Base-by-base conservation (phyloP, 2,329 filamentous ascomycete species). In the Fusarium guadeloupense region DNA sequence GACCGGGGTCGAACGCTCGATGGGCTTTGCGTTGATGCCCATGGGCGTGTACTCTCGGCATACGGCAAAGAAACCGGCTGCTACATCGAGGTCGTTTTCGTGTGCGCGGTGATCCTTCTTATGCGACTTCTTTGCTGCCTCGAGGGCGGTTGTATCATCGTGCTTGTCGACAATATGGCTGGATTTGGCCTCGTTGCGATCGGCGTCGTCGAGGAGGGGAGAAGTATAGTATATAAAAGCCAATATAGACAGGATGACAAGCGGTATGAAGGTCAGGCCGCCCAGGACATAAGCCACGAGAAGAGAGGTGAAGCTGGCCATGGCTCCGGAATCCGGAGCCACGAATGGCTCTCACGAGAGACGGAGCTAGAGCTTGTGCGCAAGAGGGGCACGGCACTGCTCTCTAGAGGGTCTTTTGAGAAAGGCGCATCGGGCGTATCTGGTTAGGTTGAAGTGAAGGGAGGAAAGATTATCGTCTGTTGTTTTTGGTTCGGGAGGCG, bases 31-130 rank as follows among this genome's bases (percentile, higher is more conserved):
- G 79, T 96, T 96, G 75, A 96, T 89, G 35, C 93, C 93, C 72
- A 93, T 92, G 35, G 93, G 92, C 1, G 92, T 91, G 77, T 95
- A 97, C 78, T 97, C 93, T 72, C 93, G 86, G 73, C 91, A 96
- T 14, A 97, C 92, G n/a, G 93, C 92, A 75, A 97, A 97, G 78
- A 96, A 97, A 16, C 93, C 93, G 9, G 93, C 91, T 3, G 92
- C 91, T 34, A 93, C 90, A 71, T 96, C 92, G 28, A 87, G 82
- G 54, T 92, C 89, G 62, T 82, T 76, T 30, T 76, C 64, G 38
- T 80, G 78, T 28, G 83, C 75, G 70, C 85, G 87, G 67, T 83
- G 81, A 55, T 89, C 85, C 35, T 89, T 85, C 48, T 83, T 86
- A 63, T 85, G 76, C 40, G 77, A 77, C 67, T 83, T 83, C 59